These are phyloP conservation scores for Kregervanrija fluxuum DNA, from an alignment of 805 yeast species.

Conservation along the genomic window DNA sequence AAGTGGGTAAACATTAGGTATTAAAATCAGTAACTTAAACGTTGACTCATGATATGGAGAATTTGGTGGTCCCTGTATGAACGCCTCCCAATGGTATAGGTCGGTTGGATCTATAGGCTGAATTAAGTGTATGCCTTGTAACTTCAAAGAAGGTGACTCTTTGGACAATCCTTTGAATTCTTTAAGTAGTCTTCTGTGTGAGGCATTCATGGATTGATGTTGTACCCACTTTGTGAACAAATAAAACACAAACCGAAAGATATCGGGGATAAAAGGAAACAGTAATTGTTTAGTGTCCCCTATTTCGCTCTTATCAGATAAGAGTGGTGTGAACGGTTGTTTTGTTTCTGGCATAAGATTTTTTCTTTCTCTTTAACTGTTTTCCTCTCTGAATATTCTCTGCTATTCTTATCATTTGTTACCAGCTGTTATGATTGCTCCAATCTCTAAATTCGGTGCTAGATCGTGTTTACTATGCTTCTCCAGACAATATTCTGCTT, in stretches of 20 bases:
- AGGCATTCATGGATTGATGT: conserved; percentile 1
- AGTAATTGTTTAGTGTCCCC: too few relatives aligned
- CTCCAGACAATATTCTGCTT: too few relatives aligned
- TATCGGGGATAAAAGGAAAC: too few relatives aligned
- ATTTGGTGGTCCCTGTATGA: conserved; percentile 43
- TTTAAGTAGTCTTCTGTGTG: conserved; percentile 28
- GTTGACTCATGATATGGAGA: conserved; percentile 46
- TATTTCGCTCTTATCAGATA: too few relatives aligned
- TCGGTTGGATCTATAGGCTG: conserved; percentile 36
- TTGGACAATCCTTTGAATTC: conserved; percentile 26
- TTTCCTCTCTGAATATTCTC: not conserved
- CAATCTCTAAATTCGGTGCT: too few relatives aligned
- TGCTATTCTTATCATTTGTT: not conserved
- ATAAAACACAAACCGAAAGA: too few relatives aligned
- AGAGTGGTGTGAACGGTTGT: too few relatives aligned
- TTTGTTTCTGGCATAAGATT: not conserved
- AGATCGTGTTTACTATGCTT: too few relatives aligned
- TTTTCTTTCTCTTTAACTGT: not conserved
- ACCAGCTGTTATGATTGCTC: too few relatives aligned
- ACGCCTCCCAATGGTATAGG: conserved; percentile 44
- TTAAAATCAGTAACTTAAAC: conserved; percentile 42
- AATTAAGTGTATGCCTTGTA: conserved; percentile 31
- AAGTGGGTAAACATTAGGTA: conserved; percentile 47
- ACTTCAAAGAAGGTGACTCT: conserved; percentile 10
- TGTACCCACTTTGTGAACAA: too few relatives aligned